These are phyloP conservation scores for Vigna hirtella DNA, from an alignment of 306 rosid species.

Conservation along the genomic window DNA sequence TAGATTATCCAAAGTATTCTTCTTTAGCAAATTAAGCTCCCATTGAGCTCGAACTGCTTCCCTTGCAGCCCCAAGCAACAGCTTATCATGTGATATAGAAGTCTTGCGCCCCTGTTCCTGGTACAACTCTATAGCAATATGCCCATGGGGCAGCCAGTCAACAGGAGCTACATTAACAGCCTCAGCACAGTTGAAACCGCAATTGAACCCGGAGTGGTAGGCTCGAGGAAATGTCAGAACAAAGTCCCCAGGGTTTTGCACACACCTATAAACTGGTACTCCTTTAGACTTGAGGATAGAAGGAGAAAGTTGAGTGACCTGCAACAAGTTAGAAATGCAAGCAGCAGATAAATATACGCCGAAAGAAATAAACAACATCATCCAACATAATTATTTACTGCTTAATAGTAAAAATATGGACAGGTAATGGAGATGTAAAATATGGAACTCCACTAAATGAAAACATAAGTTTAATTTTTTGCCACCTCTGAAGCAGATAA, in stretches of 20 bases:
- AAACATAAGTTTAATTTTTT: slow-evolving; percentile 1
- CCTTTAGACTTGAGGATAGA: slow-evolving; percentile 86
- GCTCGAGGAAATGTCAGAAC: slow-evolving; percentile 99
- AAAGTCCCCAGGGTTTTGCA: slow-evolving; percentile 95
- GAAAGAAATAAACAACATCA: slow-evolving; percentile 31
- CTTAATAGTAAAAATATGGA: slow-evolving; percentile 27
- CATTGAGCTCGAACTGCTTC: slow-evolving; percentile 98
- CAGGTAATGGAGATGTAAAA: slow-evolving; percentile 13
- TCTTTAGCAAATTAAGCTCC: slow-evolving; percentile 90
- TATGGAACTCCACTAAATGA: slow-evolving; percentile 18
- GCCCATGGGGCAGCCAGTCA: slow-evolving; percentile 99
- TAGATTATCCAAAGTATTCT: slow-evolving; percentile 75
- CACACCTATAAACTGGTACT: slow-evolving; percentile 97
- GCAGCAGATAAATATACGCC: slow-evolving; percentile 22
- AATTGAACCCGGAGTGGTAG: slow-evolving; percentile 96
- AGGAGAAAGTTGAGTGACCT: slow-evolving; percentile 99
- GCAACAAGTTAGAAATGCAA: slow-evolving; percentile 49
- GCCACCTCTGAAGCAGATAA: slow-evolving; percentile 19
- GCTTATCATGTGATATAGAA: slow-evolving; percentile 94
- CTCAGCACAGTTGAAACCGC: slow-evolving; percentile 99
- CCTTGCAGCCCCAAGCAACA: slow-evolving; percentile 97
- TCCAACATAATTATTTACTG: slow-evolving; percentile 28
- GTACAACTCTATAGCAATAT: slow-evolving; percentile 85
- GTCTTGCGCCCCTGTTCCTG: slow-evolving; percentile 90
- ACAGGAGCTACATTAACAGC: slow-evolving; percentile 99